Evolutionary conservation across 2,329 filamentous ascomycete genomes (phyloP), one percentile per base, ranked within the genome.

Genomic region (Diplodia seriata): DNA sequence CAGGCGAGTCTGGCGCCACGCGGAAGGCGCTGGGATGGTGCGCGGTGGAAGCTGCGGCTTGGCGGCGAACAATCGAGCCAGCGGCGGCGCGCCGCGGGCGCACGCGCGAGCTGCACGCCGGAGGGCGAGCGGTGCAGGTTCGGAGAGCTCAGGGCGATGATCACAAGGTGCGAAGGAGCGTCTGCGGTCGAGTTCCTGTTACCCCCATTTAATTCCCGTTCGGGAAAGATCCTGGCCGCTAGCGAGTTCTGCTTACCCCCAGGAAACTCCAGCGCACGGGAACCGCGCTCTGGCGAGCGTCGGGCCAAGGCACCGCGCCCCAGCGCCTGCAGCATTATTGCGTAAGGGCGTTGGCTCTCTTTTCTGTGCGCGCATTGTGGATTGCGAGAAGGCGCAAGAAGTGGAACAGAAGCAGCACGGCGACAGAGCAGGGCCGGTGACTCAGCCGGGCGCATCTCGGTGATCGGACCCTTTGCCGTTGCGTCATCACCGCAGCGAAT

Each of bases 201-300:
- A 67, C 64, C 64, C 64, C 64, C 64, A 67, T 56, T 38, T 59
- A 67, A 67, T 59, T 67, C 64, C 64, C 64, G 26, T 59, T 59
- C 29, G 23, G 64, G 64, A 36, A 67, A 67, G 50, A 59, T 53
- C 54, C 64, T 57, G 54, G 54, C 53, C 64, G 43, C 64, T 67
- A 67, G 59, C 59, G 59, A 63, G 59, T 63, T 63, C 59, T 63
- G 59, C 59, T 63, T 63, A 63, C 59, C 59, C 59, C 59, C 59
- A 63, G 47, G 31, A 63, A 63, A 63, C 59, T 63, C n/a, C 59
- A 38, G n/a, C 8, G 59, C 26, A 63, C 59, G 59, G 59, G 47
- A 63, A 53, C 59, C 47, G 57, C 40, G 57, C 57, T 50, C 57
- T 62, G 57, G 59, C 43, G 40, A 62, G 57, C 31, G 40, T 62